phyloP scores from a whole-genome alignment of 306 rosid species.

The Vicia faba region DNA sequence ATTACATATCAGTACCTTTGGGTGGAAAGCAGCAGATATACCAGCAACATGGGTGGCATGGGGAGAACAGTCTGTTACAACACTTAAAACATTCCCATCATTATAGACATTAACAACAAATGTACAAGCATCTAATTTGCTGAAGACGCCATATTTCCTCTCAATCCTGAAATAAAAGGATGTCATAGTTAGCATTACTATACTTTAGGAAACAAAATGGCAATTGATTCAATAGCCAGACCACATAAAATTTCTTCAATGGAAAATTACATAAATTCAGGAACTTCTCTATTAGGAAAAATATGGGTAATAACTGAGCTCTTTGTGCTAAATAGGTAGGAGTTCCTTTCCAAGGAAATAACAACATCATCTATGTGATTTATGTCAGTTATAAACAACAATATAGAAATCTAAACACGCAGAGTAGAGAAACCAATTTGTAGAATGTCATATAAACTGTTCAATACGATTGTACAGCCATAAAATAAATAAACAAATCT shows the following conservation, averaged over 20 bases:
- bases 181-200: constrained; percentile 25
- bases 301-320: constrained; percentile 23
- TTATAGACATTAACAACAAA: constrained; percentile 81
- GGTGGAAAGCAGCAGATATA: constrained; percentile 90
- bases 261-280: constrained; percentile 13
- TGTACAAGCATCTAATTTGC: constrained; percentile 95
- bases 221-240: constrained; percentile 34
- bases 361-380: neutral
- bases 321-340: constrained; percentile 11
- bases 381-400: constrained; percentile 8
- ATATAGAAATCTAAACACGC: neutral
- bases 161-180: constrained; percentile 65
- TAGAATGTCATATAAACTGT: constrained; percentile 1
- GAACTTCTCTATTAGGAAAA: constrained; percentile 31
- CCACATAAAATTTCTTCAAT: constrained; percentile 27
- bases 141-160: constrained; percentile 75
- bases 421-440: constrained; percentile 20
- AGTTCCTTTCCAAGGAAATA: constrained; percentile 17
- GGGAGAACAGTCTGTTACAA: constrained; percentile 90
- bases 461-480: constrained; percentile 6
- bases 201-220: constrained; percentile 15
- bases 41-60: constrained; percentile 99
- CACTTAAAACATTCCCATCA: constrained; percentile 82
- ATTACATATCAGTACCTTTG: constrained; percentile 62
- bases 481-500: neutral